Base-by-base conservation (phyloP, 2,329 filamentous ascomycete species). In the Bimuria novae-zelandiae region DNA sequence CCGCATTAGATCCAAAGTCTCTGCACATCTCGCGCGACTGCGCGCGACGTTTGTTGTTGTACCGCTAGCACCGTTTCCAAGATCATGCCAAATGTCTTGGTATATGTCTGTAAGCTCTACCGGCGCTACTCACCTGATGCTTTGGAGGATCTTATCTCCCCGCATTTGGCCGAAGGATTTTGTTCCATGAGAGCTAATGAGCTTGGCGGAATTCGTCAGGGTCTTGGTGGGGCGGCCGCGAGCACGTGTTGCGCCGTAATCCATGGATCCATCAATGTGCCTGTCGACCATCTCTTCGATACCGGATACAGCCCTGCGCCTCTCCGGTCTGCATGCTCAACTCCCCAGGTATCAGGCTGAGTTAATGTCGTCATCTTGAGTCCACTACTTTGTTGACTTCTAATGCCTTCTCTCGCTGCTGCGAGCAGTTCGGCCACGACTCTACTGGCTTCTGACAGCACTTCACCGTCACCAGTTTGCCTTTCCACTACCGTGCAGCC, bases 401-500 rank as follows among this genome's bases (percentile, higher is more conserved):
- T n/a, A n/a, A n/a, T n/a, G n/a, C n/a, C n/a, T n/a, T n/a, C n/a
- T n/a, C n/a, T n/a, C n/a, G n/a, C n/a, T n/a, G n/a, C n/a, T n/a
- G n/a, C n/a, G n/a, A n/a, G n/a, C n/a, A n/a, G n/a, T n/a, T n/a
- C n/a, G n/a, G n/a, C n/a, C n/a, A n/a, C 29, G 22, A 7, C 3
- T 19, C 41, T 29, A 7, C 42, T 23, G 16, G 16, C 11, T 16
- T 44, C 27, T 5, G 8, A 21, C 17, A 7, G 27, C 27, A n/a
- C 36, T 29, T 47, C 36, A 17, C 25, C 16, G n/a, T n/a, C n/a
- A n/a, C n/a, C n/a, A 3, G 14, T 5, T 40, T 53, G 51, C 29
- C 37, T 44, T 44, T 16, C 14, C 25, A 21, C 36, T 6, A 43
- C 29, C 10, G 44, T 53, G 16, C 36, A n/a, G 19, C 51, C 51